These are phyloP conservation scores for Zhuliangozyma parablackwelliae DNA, from an alignment of 1,139 yeast species.

Conservation along the genomic window DNA sequence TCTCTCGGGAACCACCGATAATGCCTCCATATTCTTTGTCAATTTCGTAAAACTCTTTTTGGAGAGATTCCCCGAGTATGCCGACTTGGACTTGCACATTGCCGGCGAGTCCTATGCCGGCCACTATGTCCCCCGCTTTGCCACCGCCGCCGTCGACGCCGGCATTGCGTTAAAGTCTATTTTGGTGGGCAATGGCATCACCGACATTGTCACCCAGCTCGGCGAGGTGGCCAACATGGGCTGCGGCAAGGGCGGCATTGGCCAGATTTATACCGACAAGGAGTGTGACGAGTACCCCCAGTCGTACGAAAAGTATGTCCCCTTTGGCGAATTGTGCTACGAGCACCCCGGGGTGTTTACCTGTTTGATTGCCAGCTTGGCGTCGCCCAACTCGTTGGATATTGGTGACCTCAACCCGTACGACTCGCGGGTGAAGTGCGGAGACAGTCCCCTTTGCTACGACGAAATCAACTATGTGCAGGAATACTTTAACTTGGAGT, in stretches of 20 bases:
- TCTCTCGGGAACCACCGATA: constrained; percentile 60
- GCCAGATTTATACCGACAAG: constrained; percentile 20
- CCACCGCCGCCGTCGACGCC: constrained; percentile 54
- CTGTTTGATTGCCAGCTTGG: constrained; percentile 86
- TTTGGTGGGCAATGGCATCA: constrained; percentile 86
- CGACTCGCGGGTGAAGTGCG: constrained; percentile 81
- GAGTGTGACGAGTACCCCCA: constrained; percentile 5
- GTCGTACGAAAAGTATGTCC: constrained; percentile 69
- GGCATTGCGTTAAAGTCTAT: constrained; percentile 54
- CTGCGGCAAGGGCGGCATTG: constrained; percentile 69
- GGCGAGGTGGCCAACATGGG: constrained; percentile 88
- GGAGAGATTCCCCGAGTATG: constrained; percentile 77
- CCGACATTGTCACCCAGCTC: constrained; percentile 81
- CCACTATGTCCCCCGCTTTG: constrained; percentile 87
- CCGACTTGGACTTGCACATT: constrained; percentile 67
- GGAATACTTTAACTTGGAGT: constrained; percentile 28
- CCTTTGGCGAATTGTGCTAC: constrained; percentile 79
- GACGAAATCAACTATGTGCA: constrained; percentile 23
- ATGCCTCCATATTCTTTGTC: constrained; percentile 87
- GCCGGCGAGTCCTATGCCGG: constrained; percentile 97
- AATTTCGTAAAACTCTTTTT: constrained; percentile 82
- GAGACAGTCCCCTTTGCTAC: constrained; percentile 71
- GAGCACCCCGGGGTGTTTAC: constrained; percentile 68
- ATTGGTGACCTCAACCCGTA: constrained; percentile 75
- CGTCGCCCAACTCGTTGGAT: constrained; percentile 11